Percentiles rank a stretch among this genome's conserved stretches.
Evolutionary conservation across 1,139 yeast genomes (phyloP).

Genomic region (Lodderomyces pseudojiufengensis): DNA sequence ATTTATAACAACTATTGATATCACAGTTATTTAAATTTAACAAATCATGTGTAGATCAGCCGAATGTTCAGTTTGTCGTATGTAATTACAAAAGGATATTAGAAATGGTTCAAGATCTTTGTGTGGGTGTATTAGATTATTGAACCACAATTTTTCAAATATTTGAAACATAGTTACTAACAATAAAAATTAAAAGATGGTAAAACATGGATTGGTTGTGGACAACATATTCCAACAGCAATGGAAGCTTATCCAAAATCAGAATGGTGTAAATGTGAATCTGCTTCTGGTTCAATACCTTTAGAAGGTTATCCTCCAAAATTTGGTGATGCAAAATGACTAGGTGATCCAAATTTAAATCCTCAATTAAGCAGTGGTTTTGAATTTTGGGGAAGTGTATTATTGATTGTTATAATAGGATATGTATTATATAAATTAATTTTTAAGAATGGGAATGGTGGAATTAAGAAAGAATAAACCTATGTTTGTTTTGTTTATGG

Average conservation of each 20-base stretch:
- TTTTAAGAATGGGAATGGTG: background rate
- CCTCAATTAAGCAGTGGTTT: constrained; percentile 3
- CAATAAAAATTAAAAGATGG: constrained; percentile 18
- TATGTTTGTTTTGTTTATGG: too few relatives aligned
- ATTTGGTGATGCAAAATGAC: constrained; percentile 14
- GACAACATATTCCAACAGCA: constrained; percentile 39
- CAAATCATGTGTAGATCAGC: constrained; percentile 20
- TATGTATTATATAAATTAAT: background rate
- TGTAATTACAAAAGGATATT: constrained; percentile 7
- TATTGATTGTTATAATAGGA: background rate
- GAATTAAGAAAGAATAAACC: background rate
- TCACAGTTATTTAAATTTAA: too few relatives aligned
- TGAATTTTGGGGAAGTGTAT: background rate
- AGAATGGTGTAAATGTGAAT: constrained; percentile 33
- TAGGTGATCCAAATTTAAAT: constrained; percentile 3
- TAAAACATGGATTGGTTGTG: constrained; percentile 47
- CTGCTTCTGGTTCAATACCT: constrained; percentile 14
- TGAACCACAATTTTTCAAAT: background rate
- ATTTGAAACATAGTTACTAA: background rate
- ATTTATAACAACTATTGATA: too few relatives aligned
- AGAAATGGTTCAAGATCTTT: too few relatives aligned
- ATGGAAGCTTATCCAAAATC: constrained; percentile 33
- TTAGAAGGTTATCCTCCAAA: constrained; percentile 18
- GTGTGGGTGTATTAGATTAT: background rate
- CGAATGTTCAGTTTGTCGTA: constrained; percentile 18